A percentile compares a stretch with the other conserved stretches of the same genome.
phyloP scores from a whole-genome alignment of 129 eudicot species.

The Escallonia herrerae region DNA sequence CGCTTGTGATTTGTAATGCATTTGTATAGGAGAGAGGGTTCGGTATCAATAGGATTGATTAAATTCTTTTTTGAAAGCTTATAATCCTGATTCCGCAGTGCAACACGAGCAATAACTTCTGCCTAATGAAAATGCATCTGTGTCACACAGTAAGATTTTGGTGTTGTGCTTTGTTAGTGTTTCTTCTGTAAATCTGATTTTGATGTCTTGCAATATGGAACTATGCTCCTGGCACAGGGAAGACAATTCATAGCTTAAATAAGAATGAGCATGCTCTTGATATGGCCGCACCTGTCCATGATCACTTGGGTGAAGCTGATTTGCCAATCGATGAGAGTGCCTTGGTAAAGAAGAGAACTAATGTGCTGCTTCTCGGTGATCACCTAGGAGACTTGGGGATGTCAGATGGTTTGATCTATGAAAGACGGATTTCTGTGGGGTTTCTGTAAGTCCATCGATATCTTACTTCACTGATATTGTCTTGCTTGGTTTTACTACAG shows the following conservation, averaged over 20 bases:
- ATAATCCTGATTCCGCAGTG: no score
- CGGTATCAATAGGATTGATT: no score
- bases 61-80: no score
- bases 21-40: no score
- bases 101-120: no score
- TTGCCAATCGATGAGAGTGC: conserved; percentile 34
- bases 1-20: no score
- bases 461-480: no score
- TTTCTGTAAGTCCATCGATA: conserved; percentile 56
- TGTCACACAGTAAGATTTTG: no score
- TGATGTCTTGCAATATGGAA: not conserved
- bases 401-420: conserved; percentile 82
- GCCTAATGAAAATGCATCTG: no score
- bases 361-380: conserved; percentile 89
- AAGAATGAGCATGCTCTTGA: conserved; percentile 95
- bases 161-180: not conserved
- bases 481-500: no score
- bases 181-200: not conserved
- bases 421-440: conserved; percentile 77
- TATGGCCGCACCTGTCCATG: conserved; percentile 84
- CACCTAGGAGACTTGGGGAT: conserved; percentile 88
- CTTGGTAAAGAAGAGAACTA: conserved; percentile 62
- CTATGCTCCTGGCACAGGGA: conserved; percentile 36
- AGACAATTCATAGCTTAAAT: conserved; percentile 75
- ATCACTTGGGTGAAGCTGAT: conserved; percentile 48